Conservation (phyloP, 2,329 filamentous ascomycete genomes). For the Fusarium sp. region DNA sequence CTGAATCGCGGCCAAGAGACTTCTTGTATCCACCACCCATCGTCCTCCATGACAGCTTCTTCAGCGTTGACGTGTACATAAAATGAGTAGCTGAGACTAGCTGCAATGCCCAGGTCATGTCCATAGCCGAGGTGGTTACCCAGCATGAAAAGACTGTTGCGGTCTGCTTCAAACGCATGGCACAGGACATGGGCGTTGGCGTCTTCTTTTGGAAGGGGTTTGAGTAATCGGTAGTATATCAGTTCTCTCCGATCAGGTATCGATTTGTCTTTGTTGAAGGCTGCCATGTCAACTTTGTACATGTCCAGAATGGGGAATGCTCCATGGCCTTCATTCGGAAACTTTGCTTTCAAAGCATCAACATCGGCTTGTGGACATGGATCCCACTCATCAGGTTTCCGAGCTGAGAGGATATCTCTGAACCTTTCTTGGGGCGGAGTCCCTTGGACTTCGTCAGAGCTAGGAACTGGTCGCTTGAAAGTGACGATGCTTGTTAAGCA, state of each 20-base stretch:
- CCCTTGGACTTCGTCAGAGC: conserved; percentile 54
- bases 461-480: conserved; percentile 58
- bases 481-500: conserved; percentile 65
- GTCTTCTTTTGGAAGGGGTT: conserved; percentile 54
- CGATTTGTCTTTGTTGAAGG: conserved; percentile 55
- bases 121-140: conserved; percentile 62
- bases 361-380: conserved; percentile 60
- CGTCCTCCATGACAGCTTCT: conserved; percentile 59
- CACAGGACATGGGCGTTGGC: conserved; percentile 59
- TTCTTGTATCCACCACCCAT: conserved; percentile 67
- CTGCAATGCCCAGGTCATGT: conserved; percentile 53
- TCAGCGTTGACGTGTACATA: conserved; percentile 63
- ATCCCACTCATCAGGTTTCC: conserved; percentile 56
- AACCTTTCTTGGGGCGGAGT: conserved; percentile 57
- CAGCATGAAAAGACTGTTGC: conserved; percentile 65
- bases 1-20: conserved; percentile 59
- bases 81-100: conserved; percentile 63
- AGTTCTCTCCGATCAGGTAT: conserved; percentile 61
- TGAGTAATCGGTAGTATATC: conserved; percentile 60
- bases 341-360: conserved; percentile 50
- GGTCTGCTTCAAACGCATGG: conserved; percentile 64
- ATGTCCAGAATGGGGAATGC: conserved; percentile 63
- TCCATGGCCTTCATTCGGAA: conserved; percentile 54
- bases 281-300: conserved; percentile 65
- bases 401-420: conserved; percentile 52